Conservation (phyloP, 2,329 filamentous ascomycete genomes). For the Alternaria solani region DNA sequence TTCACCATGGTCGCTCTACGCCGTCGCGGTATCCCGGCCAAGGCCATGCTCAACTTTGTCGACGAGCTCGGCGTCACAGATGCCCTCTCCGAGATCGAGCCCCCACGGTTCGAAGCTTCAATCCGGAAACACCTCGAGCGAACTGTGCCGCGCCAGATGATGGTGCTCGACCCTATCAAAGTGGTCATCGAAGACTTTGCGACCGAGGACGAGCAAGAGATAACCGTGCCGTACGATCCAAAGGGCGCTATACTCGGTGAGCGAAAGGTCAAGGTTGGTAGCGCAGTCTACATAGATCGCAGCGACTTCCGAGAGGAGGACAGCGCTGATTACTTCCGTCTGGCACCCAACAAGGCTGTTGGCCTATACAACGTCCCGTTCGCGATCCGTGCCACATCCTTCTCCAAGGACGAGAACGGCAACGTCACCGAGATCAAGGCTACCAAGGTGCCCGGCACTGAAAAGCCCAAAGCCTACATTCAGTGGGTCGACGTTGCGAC, state of each 20-base stretch:
- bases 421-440: slow-evolving; percentile 72
- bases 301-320: slow-evolving; percentile 79
- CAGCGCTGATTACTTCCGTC: slow-evolving; percentile 77
- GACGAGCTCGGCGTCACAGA: slow-evolving; percentile 93
- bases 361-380: slow-evolving; percentile 76
- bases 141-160: slow-evolving; percentile 87
- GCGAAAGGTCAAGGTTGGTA: slow-evolving; percentile 71
- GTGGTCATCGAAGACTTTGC: slow-evolving; percentile 81
- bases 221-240: slow-evolving; percentile 80
- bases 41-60: slow-evolving; percentile 87
- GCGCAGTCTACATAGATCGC: slow-evolving; percentile 84
- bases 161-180: slow-evolving; percentile 84
- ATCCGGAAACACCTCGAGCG: slow-evolving; percentile 87
- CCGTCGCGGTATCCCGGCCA: slow-evolving; percentile 84
- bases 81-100: slow-evolving; percentile 78
- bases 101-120: slow-evolving; percentile 82
- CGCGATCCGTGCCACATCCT: slow-evolving; percentile 73
- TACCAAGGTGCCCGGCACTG: slow-evolving; percentile 68
- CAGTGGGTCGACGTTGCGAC: slow-evolving; percentile 83
- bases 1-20: slow-evolving; percentile 87
- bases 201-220: slow-evolving; percentile 71
- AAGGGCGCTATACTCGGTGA: slow-evolving; percentile 69
- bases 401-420: slow-evolving; percentile 71
- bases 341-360: slow-evolving; percentile 77
- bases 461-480: slow-evolving; percentile 77